phyloP scores from a whole-genome alignment of 345 rosid genomes.

The Noccaea caerulescens region DNA sequence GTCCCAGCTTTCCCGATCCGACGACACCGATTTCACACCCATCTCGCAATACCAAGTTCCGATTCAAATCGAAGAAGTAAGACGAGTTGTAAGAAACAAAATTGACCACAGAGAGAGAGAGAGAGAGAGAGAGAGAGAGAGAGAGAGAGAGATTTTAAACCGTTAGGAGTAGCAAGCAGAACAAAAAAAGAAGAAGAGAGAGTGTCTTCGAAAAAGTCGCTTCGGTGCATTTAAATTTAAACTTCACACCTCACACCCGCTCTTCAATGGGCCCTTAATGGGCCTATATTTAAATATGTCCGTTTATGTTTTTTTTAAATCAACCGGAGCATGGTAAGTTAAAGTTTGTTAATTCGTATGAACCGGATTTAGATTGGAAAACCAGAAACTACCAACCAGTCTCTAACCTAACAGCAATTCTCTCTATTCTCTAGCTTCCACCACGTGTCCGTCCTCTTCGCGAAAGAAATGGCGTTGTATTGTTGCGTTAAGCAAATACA shows the following conservation, averaged over 20 bases:
- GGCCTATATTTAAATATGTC: background rate
- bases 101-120: constrained; percentile 6
- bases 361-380: constrained; percentile 15
- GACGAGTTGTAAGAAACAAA: background rate
- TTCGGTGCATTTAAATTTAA: background rate
- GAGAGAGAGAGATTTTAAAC: constrained; percentile 34
- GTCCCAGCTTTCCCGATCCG: constrained; percentile 65
- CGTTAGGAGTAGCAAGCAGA: constrained; percentile 25
- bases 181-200: background rate
- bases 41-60: constrained; percentile 28
- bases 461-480: constrained; percentile 39
- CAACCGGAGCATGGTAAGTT: constrained; percentile 7
- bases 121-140: constrained; percentile 34
- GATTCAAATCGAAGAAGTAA: constrained; percentile 23
- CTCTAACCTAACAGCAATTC: constrained; percentile 31
- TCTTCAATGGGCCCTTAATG: background rate
- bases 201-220: background rate
- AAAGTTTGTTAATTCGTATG: background rate
- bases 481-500: constrained; percentile 28
- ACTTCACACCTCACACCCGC: constrained; percentile 12
- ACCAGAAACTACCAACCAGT: constrained; percentile 33
- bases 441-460: constrained; percentile 44
- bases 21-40: constrained; percentile 39
- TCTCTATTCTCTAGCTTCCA: constrained; percentile 18
- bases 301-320: background rate